Evolutionary conservation across 2,329 filamentous ascomycete genomes (phyloP).

Genomic region (Myriosclerotinia curreyana): DNA sequence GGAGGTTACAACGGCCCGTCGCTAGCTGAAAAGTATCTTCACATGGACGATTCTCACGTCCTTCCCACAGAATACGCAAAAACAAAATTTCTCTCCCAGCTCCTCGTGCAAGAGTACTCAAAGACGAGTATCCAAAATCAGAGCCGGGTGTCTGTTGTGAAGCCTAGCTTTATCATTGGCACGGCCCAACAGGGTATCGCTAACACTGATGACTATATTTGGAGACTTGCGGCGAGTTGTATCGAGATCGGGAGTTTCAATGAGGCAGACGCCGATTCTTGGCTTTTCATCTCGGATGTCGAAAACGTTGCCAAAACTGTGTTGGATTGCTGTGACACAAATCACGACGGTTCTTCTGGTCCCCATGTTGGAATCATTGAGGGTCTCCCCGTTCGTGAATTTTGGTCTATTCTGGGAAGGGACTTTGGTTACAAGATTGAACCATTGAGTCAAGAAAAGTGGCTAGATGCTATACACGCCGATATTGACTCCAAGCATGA

Average conservation of each 20-base stretch:
- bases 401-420: constrained; percentile 16
- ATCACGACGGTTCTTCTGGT: neutral
- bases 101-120: constrained; percentile 49
- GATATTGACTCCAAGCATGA: constrained; percentile 14
- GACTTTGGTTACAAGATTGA: constrained; percentile 17
- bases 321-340: constrained; percentile 12
- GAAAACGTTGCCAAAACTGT: constrained; percentile 24
- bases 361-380: constrained; percentile 9
- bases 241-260: constrained; percentile 27
- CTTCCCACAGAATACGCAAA: constrained; percentile 83
- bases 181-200: constrained; percentile 29
- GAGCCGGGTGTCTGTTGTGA: constrained; percentile 27
- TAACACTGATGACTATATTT: constrained; percentile 35
- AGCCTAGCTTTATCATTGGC: constrained; percentile 33
- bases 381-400: constrained; percentile 18
- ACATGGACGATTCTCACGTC: neutral
- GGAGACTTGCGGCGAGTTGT: constrained; percentile 30
- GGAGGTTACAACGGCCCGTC: constrained; percentile 28
- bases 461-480: constrained; percentile 8
- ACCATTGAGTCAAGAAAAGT: constrained; percentile 12
- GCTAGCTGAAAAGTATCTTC: constrained; percentile 54
- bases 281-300: constrained; percentile 30
- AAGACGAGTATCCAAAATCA: neutral
- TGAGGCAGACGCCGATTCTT: constrained; percentile 22
- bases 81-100: constrained; percentile 71